Conservation (phyloP, 257 asterid species). For the Solanum megistacrolobum region DNA sequence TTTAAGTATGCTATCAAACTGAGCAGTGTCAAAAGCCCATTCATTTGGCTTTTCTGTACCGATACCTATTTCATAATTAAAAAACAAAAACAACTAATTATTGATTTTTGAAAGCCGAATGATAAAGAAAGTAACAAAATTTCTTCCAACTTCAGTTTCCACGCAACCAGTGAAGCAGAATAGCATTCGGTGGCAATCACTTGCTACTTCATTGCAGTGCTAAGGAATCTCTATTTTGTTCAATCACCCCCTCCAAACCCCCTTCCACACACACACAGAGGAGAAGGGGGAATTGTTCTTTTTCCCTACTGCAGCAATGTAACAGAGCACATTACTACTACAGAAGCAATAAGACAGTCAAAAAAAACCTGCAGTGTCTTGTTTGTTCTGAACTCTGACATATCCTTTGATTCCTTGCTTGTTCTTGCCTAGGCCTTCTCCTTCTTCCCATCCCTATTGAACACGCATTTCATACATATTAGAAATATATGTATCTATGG, state of each 20-base stretch:
- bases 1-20: slow-evolving; percentile 88
- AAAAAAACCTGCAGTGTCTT: slow-evolving; percentile 59
- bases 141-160: not conserved
- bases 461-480: not conserved
- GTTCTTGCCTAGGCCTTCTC: slow-evolving; percentile 95
- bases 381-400: slow-evolving; percentile 81
- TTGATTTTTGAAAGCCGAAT: not conserved
- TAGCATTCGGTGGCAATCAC: not conserved
- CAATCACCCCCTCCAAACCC: not conserved
- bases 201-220: not conserved
- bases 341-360: not conserved
- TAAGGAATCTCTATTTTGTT: not conserved
- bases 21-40: slow-evolving; percentile 97
- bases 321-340: not conserved
- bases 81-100: not conserved
- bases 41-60: slow-evolving; percentile 74
- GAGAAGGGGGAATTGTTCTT: not conserved
- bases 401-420: slow-evolving; percentile 97
- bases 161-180: slow-evolving; percentile 34
- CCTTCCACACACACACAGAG: not conserved
- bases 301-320: not conserved
- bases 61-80: slow-evolving; percentile 38
- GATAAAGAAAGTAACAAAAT: not conserved
- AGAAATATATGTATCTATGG: not conserved
- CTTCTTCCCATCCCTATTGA: slow-evolving; percentile 98